Conservation (phyloP, 164 flowering plant genomes). For the Litsea cubeba region DNA sequence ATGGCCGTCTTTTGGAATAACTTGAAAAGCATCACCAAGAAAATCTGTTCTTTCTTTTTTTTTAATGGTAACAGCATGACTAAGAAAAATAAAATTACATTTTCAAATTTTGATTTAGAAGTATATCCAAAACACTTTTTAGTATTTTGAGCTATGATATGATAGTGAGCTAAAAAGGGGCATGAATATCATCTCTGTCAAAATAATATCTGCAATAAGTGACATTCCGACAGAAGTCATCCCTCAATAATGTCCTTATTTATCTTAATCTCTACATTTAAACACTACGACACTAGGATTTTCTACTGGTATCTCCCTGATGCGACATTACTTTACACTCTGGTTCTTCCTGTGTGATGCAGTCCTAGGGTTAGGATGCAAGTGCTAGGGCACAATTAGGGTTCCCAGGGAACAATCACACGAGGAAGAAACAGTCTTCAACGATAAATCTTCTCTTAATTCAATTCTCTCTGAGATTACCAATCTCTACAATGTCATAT, state of each 20-base stretch:
- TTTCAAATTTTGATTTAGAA: too few species aligned
- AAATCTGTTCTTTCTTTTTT: too few species aligned
- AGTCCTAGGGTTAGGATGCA: too few species aligned
- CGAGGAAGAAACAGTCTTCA: too few species aligned
- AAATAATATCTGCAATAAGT: too few species aligned
- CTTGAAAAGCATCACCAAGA: background rate
- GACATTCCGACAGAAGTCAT: background rate
- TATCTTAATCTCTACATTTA: background rate
- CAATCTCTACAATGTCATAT: too few species aligned
- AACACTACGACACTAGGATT: background rate
- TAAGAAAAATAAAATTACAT: background rate
- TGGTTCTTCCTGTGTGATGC: background rate
- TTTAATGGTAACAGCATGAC: background rate
- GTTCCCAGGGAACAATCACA: too few species aligned
- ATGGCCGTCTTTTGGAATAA: too few species aligned
- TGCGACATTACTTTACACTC: background rate
- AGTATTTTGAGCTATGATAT: background rate
- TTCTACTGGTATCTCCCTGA: too few species aligned
- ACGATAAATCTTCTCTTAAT: too few species aligned
- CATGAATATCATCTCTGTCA: background rate
- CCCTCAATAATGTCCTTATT: background rate
- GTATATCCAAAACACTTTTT: background rate
- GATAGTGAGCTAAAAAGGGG: background rate
- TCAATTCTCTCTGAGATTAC: too few species aligned
- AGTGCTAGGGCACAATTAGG: too few species aligned